phyloP scores from a whole-genome alignment of 2,329 filamentous ascomycete genomes.

The Rutstroemia sp. region DNA sequence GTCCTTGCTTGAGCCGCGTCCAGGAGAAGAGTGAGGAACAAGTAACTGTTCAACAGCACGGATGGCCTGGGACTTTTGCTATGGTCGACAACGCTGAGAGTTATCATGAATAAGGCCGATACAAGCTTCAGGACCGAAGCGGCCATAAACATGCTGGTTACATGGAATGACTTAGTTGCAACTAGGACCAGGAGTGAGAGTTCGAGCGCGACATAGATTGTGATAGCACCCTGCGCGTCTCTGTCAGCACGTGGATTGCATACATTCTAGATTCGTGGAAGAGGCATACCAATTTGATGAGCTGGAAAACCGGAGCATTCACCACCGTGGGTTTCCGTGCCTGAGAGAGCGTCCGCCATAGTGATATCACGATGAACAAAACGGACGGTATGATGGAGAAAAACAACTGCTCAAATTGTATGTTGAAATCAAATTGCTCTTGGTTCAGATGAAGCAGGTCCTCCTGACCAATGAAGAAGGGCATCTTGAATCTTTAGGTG shows the following conservation, averaged over 20 bases:
- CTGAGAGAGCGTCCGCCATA: constrained; percentile 27
- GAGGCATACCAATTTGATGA: constrained; percentile 25
- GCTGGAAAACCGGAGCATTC: constrained; percentile 24
- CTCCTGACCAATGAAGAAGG: constrained; percentile 13
- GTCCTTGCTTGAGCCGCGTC: constrained; percentile 13
- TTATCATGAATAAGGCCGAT: neutral
- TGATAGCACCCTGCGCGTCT: constrained; percentile 11
- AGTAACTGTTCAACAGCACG: constrained; percentile 10
- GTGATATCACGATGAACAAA: constrained; percentile 26
- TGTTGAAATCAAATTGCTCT: constrained; percentile 26
- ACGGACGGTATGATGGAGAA: constrained; percentile 28
- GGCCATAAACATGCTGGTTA: constrained; percentile 23
- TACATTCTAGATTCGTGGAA: neutral
- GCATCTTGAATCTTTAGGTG: constrained; percentile 9
- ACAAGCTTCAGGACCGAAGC: neutral
- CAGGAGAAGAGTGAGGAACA: constrained; percentile 11
- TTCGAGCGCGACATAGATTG: neutral
- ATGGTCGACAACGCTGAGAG: constrained; percentile 12
- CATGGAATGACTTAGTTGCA: neutral
- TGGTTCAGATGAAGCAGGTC: constrained; percentile 28
- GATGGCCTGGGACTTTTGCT: constrained; percentile 11
- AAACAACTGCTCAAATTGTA: constrained; percentile 30
- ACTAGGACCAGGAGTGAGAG: neutral
- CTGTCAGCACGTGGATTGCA: constrained; percentile 16
- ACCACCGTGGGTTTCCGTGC: constrained; percentile 28